Conservation (phyloP, 2,329 filamentous ascomycete genomes). For the Colletotrichum agaves region DNA sequence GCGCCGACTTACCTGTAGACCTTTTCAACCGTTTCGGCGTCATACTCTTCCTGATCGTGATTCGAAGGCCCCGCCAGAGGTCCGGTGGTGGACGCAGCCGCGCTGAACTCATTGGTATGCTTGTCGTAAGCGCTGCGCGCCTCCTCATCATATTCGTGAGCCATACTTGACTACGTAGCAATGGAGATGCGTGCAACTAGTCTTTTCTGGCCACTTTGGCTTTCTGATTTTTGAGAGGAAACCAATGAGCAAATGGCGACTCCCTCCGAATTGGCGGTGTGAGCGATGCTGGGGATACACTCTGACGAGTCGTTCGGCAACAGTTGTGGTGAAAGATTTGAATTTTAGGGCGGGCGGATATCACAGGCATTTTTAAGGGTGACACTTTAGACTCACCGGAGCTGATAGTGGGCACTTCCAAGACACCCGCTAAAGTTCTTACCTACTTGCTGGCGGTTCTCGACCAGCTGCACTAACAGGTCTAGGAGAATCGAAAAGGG, state of each 20-base stretch:
- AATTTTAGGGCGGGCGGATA: constrained; percentile 16
- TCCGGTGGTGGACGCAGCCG: constrained; percentile 6
- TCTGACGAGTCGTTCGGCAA: not conserved
- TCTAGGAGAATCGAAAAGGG: constrained; percentile 12
- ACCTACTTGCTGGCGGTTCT: constrained; percentile 1
- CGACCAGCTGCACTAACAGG: constrained; percentile 23
- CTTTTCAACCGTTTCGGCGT: constrained; percentile 62
- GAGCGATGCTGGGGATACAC: not conserved
- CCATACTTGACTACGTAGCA: constrained; percentile 63
- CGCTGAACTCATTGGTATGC: constrained; percentile 32
- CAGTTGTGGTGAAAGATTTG: constrained; percentile 7
- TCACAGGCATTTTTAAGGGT: constrained; percentile 13
- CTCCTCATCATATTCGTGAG: constrained; percentile 44
- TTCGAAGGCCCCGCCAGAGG: constrained; percentile 29
- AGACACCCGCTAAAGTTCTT: constrained; percentile 2
- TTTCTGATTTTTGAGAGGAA: not conserved
- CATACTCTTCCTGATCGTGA: constrained; percentile 52
- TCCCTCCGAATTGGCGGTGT: not conserved
- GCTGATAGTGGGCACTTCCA: constrained; percentile 23
- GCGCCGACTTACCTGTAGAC: constrained; percentile 58
- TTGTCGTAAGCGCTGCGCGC: constrained; percentile 49
- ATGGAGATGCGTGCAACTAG: constrained; percentile 63
- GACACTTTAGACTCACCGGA: not conserved
- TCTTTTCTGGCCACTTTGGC: constrained; percentile 50
- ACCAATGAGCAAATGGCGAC: not conserved